These are phyloP conservation scores for Oryza australiensis DNA, from an alignment of 176 grass and related monocot genomes.

Conservation along the genomic window DNA sequence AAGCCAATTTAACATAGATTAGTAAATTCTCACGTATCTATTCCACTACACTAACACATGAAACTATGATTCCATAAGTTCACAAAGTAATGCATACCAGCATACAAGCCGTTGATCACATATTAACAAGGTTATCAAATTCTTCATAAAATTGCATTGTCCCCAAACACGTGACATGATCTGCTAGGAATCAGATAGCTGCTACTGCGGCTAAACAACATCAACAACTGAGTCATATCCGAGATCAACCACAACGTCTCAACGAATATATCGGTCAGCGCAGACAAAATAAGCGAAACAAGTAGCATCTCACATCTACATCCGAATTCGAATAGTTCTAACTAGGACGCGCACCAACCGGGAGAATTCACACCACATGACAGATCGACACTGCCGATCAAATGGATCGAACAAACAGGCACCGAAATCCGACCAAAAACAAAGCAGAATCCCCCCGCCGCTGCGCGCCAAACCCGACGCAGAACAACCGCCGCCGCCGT, in stretches of 20 bases:
- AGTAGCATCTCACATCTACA: neutral
- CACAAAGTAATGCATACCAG: neutral
- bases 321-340: neutral
- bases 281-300: neutral
- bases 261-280: neutral
- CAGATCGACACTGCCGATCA: constrained; percentile 19
- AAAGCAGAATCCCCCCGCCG: neutral
- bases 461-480: neutral
- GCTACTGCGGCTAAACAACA: neutral
- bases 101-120: neutral
- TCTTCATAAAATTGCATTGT: neutral
- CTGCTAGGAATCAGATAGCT: neutral
- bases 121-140: neutral
- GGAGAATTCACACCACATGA: neutral
- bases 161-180: neutral
- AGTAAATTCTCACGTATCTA: neutral
- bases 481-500: neutral
- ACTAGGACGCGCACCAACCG: neutral
- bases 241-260: neutral
- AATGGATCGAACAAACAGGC: neutral
- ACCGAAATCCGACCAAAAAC: neutral
- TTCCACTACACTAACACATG: neutral
- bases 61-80: neutral
- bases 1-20: neutral
- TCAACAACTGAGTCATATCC: constrained; percentile 4